Evolutionary conservation across 78 protist genomes (phyloP).

Genomic region (Chrysochromulina tobinii): DNA sequence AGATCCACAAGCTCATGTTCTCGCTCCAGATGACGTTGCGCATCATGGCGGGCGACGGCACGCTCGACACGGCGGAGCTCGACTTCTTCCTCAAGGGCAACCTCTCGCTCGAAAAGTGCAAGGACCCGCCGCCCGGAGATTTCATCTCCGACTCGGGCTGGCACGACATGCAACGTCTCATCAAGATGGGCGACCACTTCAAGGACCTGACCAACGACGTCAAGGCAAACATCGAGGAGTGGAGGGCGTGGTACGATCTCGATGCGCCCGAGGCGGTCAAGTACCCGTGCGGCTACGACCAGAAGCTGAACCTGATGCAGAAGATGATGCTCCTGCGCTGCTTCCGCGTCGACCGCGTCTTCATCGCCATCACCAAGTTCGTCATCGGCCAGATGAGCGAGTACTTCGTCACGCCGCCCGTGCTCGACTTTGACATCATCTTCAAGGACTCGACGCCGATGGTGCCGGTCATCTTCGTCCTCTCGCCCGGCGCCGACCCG

Average conservation of each 20-base stretch:
- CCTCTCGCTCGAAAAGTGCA: constrained; percentile 44
- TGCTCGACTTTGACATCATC: constrained; percentile 57
- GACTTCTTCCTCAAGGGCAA: constrained; percentile 89
- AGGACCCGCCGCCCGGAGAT: neutral
- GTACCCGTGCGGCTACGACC: constrained; percentile 35
- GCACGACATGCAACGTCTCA: constrained; percentile 69
- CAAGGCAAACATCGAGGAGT: constrained; percentile 12
- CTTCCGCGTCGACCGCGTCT: constrained; percentile 82
- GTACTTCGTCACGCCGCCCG: constrained; percentile 75
- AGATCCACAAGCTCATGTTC: constrained; percentile 80
- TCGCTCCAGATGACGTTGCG: constrained; percentile 74
- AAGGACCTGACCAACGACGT: neutral
- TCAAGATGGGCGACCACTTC: constrained; percentile 15
- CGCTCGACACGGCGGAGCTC: constrained; percentile 42
- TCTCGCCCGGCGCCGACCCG: constrained; percentile 93
- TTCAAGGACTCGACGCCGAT: constrained; percentile 43
- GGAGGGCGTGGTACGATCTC: constrained; percentile 77
- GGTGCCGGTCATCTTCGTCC: constrained; percentile 85
- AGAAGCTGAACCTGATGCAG: constrained; percentile 42
- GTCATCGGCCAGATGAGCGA: constrained; percentile 54
- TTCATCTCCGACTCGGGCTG: constrained; percentile 77
- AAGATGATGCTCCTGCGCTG: constrained; percentile 72
- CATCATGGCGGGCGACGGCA: constrained; percentile 62
- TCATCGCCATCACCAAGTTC: constrained; percentile 61
- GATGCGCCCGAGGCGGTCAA: constrained; percentile 72